A percentile compares a stretch with the other conserved stretches of the same genome.
phyloP scores from a whole-genome alignment of 1,284 basidiomycete species.

The Crocinoboletus sp. region DNA sequence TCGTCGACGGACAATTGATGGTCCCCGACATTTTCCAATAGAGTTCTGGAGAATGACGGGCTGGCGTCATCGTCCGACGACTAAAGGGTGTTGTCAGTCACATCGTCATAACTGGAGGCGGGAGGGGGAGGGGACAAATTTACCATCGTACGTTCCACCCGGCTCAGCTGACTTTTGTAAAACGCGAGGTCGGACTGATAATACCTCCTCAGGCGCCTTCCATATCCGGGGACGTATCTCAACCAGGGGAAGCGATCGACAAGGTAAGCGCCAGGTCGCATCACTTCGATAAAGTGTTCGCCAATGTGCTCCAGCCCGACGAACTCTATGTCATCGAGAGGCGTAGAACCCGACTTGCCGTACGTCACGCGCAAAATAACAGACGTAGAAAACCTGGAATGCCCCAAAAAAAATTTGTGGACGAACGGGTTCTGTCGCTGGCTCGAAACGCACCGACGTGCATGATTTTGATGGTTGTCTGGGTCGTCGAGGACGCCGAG shows the following conservation, averaged over 20 bases:
- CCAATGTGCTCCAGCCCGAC: slow-evolving; percentile 45
- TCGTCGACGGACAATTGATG: no score
- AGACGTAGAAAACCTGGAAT: slow-evolving; percentile 53
- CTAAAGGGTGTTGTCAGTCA: no score
- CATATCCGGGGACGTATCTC: slow-evolving; percentile 32
- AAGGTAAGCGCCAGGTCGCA: slow-evolving; percentile 53
- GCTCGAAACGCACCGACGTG: slow-evolving; percentile 27
- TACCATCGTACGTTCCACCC: no score
- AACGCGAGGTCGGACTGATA: slow-evolving; percentile 52
- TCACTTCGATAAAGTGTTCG: slow-evolving; percentile 42
- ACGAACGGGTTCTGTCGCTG: no score
- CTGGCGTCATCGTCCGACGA: no score
- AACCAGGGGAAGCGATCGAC: slow-evolving; percentile 55
- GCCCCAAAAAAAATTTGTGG: no score
- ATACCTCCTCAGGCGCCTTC: slow-evolving; percentile 31
- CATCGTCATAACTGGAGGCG: no score
- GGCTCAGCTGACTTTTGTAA: no score
- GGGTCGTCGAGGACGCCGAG: slow-evolving; percentile 37
- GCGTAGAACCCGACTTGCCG: slow-evolving; percentile 48
- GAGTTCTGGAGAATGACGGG: no score
- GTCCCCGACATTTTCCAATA: no score
- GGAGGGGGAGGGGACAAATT: no score
- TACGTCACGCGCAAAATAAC: slow-evolving; percentile 64
- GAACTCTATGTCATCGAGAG: slow-evolving; percentile 55
- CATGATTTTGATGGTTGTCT: slow-evolving; percentile 33